Percentiles rank a stretch among this genome's conserved stretches.
phyloP scores from a whole-genome alignment of 2,329 filamentous ascomycete species.

The Calonectria naviculata region DNA sequence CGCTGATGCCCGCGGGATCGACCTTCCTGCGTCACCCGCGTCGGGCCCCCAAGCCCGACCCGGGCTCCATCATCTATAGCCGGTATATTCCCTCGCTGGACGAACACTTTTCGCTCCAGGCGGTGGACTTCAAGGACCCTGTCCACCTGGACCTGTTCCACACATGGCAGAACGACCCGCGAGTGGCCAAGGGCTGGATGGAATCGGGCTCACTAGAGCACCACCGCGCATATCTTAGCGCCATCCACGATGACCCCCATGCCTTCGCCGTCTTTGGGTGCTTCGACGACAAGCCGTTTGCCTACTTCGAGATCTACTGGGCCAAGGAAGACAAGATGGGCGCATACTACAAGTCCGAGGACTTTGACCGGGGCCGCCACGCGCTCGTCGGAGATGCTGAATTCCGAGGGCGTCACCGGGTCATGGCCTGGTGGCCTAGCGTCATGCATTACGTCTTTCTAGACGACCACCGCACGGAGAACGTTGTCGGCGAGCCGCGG shows the following conservation, averaged over 20 bases:
- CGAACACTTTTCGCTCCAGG: constrained; percentile 79
- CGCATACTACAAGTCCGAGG: constrained; percentile 64
- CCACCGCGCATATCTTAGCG: constrained; percentile 75
- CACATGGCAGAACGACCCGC: constrained; percentile 83
- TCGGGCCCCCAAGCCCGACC: constrained; percentile 73
- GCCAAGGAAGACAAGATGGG: constrained; percentile 65
- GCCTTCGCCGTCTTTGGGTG: constrained; percentile 73
- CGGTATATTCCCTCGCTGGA: constrained; percentile 79
- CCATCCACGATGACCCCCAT: constrained; percentile 76
- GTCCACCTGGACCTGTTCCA: constrained; percentile 77
- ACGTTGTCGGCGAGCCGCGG: constrained; percentile 76
- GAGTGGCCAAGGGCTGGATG: constrained; percentile 81
- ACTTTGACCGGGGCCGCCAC: constrained; percentile 70
- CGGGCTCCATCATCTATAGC: constrained; percentile 77
- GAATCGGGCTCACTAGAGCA: constrained; percentile 79
- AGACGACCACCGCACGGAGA: constrained; percentile 67
- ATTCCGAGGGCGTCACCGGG: constrained; percentile 70
- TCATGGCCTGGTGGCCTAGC: constrained; percentile 70
- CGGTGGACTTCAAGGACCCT: constrained; percentile 70
- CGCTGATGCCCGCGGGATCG: constrained; percentile 43
- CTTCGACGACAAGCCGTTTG: constrained; percentile 76
- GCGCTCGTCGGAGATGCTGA: constrained; percentile 67
- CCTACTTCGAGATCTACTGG: constrained; percentile 77
- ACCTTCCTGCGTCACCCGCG: constrained; percentile 69
- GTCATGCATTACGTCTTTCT: constrained; percentile 72